Conservation (phyloP, 495 filamentous ascomycete genomes). For the Hypoxylon intermedium region DNA sequence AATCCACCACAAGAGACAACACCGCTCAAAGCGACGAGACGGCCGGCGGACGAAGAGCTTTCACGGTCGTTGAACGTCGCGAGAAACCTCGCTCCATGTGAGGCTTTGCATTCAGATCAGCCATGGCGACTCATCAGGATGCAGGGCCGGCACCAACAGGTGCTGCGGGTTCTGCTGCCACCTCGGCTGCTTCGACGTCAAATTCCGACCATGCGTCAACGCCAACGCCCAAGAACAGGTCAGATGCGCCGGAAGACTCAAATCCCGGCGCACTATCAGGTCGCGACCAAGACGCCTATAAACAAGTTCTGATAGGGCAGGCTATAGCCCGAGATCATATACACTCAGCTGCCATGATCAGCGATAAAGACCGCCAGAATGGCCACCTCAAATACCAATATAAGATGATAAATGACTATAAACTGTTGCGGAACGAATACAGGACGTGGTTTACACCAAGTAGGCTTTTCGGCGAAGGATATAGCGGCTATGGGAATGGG, state of each 20-base stretch:
- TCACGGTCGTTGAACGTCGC: conserved; percentile 7
- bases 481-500: conserved; percentile 87
- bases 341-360: conserved; percentile 67
- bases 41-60: conserved; percentile 5
- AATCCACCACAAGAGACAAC: conserved; percentile 6
- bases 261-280: conserved; percentile 30
- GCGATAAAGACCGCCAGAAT: conserved; percentile 49
- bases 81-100: conserved; percentile 25
- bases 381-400: conserved; percentile 49
- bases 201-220: conserved; percentile 43
- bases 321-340: conserved; percentile 79
- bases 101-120: conserved; percentile 11
- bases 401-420: conserved; percentile 57
- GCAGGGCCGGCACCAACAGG: conserved; percentile 32
- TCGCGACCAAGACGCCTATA: conserved; percentile 55
- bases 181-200: conserved; percentile 31
- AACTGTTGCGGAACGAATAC: conserved; percentile 56
- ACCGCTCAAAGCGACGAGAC: neutral
- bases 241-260: conserved; percentile 43
- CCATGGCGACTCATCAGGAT: conserved; percentile 42
- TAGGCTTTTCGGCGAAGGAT: conserved; percentile 74
- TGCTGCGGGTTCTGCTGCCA: conserved; percentile 30
- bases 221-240: conserved; percentile 38
- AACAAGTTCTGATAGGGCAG: conserved; percentile 72
- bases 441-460: conserved; percentile 53